A percentile compares a stretch with the other conserved stretches of the same genome.
Conservation (phyloP, 1,284 basidiomycete species). For the Ustilago nuda region DNA sequence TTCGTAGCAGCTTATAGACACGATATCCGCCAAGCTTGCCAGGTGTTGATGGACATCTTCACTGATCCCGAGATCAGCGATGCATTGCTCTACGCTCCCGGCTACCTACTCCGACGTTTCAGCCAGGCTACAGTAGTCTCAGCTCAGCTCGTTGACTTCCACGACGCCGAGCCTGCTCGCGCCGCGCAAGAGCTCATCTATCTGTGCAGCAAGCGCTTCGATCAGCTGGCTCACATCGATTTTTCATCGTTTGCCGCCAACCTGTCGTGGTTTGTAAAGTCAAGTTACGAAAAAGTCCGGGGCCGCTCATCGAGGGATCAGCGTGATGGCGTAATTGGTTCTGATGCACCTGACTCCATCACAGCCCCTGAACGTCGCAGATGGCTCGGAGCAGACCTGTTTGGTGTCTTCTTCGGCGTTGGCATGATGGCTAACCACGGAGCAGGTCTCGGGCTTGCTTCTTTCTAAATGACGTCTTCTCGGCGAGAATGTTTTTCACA, state of each 20-base stretch:
- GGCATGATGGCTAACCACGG: conserved; percentile 7
- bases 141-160: conserved; percentile 28
- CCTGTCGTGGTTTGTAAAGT: conserved; percentile 31
- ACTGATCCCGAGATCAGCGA: conserved; percentile 47
- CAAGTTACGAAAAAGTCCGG: conserved; percentile 35
- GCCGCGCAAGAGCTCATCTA: conserved; percentile 42
- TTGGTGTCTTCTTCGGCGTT: conserved; percentile 44
- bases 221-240: conserved; percentile 24
- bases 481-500: background rate
- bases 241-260: conserved; percentile 18
- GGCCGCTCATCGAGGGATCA: conserved; percentile 15
- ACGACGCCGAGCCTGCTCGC: conserved; percentile 30
- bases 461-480: background rate
- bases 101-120: conserved; percentile 40
- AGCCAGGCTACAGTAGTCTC: conserved; percentile 26
- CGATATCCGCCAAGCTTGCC: conserved; percentile 38
- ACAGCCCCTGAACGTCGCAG: conserved; percentile 15
- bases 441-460: background rate
- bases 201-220: conserved; percentile 41
- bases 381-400: conserved; percentile 32
- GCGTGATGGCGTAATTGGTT: conserved; percentile 15
- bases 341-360: conserved; percentile 13
- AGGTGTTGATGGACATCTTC: conserved; percentile 47
- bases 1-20: conserved; percentile 39
- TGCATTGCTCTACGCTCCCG: conserved; percentile 43